These are phyloP conservation scores for Podosphaera fusca DNA, from an alignment of 2,329 filamentous ascomycete genomes.

Conservation along the genomic window DNA sequence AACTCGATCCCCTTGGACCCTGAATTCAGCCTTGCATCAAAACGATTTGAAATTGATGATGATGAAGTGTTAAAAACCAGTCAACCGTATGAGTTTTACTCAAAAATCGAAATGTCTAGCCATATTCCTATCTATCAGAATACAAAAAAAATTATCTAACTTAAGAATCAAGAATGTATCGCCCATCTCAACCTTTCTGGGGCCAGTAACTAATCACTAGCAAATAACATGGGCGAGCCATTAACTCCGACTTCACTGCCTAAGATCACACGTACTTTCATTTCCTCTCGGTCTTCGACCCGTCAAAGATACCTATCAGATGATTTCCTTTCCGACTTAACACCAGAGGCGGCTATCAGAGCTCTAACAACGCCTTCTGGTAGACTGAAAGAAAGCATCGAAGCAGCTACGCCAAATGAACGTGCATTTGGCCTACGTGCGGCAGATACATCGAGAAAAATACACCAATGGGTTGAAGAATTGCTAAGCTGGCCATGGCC, in stretches of 20 bases:
- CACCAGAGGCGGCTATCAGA: constrained; percentile 35
- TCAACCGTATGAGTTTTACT: too few species aligned
- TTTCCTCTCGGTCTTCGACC: constrained; percentile 10
- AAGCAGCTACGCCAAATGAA: constrained; percentile 38
- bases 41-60: too few species aligned
- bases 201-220: not conserved
- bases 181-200: too few species aligned
- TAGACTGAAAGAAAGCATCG: constrained; percentile 33
- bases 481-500: constrained; percentile 38
- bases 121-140: too few species aligned
- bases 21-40: too few species aligned
- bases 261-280: too few species aligned
- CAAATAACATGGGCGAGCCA: not conserved
- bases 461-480: constrained; percentile 57
- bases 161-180: too few species aligned
- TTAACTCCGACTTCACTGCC: too few species aligned
- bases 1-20: too few species aligned
- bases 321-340: constrained; percentile 37
- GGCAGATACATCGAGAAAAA: constrained; percentile 44
- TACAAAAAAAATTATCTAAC: too few species aligned
- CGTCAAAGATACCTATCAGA: constrained; percentile 18
- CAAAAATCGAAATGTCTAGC: too few species aligned
- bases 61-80: too few species aligned
- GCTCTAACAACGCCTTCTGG: constrained; percentile 31
- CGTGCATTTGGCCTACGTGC: constrained; percentile 49